Evolutionary conservation across 31 red algal species (phyloP), one percentile per base, ranked within the genome.

Genomic region (Pterothamnion heteromorphum): DNA sequence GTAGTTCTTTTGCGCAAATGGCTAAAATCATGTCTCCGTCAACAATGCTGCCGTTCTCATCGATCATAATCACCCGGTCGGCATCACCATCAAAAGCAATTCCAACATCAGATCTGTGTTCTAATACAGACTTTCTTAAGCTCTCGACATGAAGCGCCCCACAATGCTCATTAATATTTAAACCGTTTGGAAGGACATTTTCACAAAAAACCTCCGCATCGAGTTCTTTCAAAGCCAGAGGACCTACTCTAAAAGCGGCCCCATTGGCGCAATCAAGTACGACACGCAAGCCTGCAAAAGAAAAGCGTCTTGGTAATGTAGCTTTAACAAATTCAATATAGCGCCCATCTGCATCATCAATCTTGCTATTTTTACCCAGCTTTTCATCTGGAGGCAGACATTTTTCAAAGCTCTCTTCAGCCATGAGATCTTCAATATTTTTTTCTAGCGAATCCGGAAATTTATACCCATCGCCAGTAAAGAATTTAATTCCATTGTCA

Each of bases 401-500:
- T 41, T 41, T 41, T 41, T 41, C 38, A 41, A 41, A 41, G 35
- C 22, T 24, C 23, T 86, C 81, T 24, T 32, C 33, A 36, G 23
- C 31, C 22, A 86, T 86, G 23, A 86, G 30, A 28, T 86, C 81
- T 37, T 86, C 81, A 86, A 86, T 86, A 35, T 24, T 24, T 28
- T 39, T 24, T 39, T 86, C 31, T 39, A 36, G 33, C 22, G 27
- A 28, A 37, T 86, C 81, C 27, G 31, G 22, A 39, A 86, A 35
- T 39, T 86, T 86, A 37, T 36, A 86, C 28, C 94, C 94, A 86
- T 85, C 74, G 38, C 35, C 36, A 33, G 30, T 41, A 71, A 89
- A 95, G 36, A 97, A 28, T 86, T 97, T 97, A 27, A 96, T 44
- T 0, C 95, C 95, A 72, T 97, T 97, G 43, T 97, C 95, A 22